These are phyloP conservation scores for Arctium lappa DNA, from an alignment of 129 eudicot species.

Conservation along the genomic window DNA sequence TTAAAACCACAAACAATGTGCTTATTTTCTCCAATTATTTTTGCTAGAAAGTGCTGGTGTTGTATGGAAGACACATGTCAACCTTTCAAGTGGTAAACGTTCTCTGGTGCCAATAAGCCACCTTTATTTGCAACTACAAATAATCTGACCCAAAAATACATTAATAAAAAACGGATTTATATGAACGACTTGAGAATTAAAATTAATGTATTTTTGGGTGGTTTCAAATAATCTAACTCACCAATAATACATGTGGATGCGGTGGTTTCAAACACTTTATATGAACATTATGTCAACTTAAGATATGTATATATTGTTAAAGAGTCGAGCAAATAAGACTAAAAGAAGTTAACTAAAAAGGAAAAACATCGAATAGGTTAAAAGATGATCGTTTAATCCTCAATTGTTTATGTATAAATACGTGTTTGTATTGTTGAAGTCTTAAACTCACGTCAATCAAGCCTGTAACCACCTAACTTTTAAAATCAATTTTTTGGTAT, in stretches of 20 bases:
- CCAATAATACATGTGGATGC: no score
- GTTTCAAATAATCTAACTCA: no score
- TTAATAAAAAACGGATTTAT: neutral
- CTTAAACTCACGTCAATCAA: neutral
- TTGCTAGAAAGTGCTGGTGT: no score
- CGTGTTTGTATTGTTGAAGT: neutral
- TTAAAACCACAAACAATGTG: no score
- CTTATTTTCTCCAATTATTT: no score
- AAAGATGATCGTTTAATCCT: no score
- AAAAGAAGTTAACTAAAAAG: neutral
- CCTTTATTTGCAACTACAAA: neutral
- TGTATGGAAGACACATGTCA: neutral
- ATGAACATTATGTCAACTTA: neutral
- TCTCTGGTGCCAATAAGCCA: neutral
- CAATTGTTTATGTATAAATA: neutral
- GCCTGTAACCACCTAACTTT: neutral
- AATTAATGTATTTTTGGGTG: no score
- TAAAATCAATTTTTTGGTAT: neutral
- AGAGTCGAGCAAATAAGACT: neutral
- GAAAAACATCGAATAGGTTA: neutral
- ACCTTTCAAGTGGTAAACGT: neutral
- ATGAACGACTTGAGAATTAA: neutral
- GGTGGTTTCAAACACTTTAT: no score
- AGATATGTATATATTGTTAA: neutral
- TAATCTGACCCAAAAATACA: neutral